Evolutionary conservation across 1,139 yeast species (phyloP).

Genomic region (Candida sp.): DNA sequence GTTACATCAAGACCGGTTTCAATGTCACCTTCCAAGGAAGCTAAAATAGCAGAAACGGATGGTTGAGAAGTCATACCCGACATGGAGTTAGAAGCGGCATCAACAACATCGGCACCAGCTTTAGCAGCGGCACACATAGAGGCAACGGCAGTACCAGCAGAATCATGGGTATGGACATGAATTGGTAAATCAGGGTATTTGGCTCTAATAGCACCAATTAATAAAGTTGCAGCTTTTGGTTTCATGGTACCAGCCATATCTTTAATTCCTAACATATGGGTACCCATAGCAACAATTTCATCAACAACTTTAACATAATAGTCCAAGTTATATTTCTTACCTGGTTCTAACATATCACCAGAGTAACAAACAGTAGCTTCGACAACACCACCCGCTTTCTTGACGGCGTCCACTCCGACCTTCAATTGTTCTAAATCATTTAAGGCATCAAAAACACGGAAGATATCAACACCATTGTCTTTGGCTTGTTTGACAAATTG

Average conservation of each 20-base stretch:
- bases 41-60: slow-evolving; percentile 86
- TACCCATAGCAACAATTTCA: slow-evolving; percentile 87
- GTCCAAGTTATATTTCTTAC: slow-evolving; percentile 91
- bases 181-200: slow-evolving; percentile 92
- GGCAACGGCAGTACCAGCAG: slow-evolving; percentile 99
- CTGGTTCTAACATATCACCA: slow-evolving; percentile 95
- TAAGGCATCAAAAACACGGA: slow-evolving; percentile 96
- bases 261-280: slow-evolving; percentile 94
- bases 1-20: slow-evolving; percentile 69
- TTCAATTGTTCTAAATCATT: slow-evolving; percentile 94
- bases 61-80: slow-evolving; percentile 99
- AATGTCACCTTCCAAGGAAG: slow-evolving; percentile 85
- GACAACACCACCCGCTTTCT: slow-evolving; percentile 97
- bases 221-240: slow-evolving; percentile 85
- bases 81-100: slow-evolving; percentile 95
- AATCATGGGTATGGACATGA: slow-evolving; percentile 98
- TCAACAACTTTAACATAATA: slow-evolving; percentile 84
- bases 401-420: slow-evolving; percentile 98
- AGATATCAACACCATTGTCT: slow-evolving; percentile 94
- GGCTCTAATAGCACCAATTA: slow-evolving; percentile 77
- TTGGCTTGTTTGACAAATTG: slow-evolving; percentile 94
- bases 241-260: slow-evolving; percentile 99
- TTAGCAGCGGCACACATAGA: slow-evolving; percentile 92
- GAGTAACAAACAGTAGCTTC: slow-evolving; percentile 99
- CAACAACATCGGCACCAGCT: slow-evolving; percentile 98